phyloP scores from a whole-genome alignment of 306 rosid genomes.

The Inga oerstediana region DNA sequence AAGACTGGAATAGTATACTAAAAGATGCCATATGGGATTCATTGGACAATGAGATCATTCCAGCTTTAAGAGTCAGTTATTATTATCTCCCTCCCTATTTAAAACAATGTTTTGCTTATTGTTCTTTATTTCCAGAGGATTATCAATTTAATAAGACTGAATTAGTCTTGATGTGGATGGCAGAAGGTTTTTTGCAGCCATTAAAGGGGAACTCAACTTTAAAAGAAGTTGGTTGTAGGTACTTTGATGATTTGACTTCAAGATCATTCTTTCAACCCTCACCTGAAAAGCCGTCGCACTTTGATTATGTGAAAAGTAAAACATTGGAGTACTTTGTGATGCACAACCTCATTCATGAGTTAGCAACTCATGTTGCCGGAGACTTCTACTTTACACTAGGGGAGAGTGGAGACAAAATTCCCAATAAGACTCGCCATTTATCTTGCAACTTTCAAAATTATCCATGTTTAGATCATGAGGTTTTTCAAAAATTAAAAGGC shows the following conservation, averaged over 20 bases:
- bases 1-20: conserved; percentile 3
- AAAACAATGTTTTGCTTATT: conserved; percentile 25
- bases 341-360: neutral
- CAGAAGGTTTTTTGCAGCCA: neutral
- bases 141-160: neutral
- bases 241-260: neutral
- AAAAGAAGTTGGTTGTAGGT: neutral
- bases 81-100: neutral
- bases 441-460: conserved; percentile 4
- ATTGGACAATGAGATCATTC: neutral
- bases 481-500: neutral
- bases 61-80: conserved; percentile 11
- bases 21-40: neutral
- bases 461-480: neutral
- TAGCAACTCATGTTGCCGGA: neutral
- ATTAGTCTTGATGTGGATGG: conserved; percentile 9
- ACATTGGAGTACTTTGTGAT: neutral
- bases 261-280: neutral
- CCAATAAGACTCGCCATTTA: neutral
- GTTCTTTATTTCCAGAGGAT: conserved; percentile 1
- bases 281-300: too few species aligned
- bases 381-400: neutral
- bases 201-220: neutral
- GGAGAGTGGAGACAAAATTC: neutral
- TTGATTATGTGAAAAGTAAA: too few species aligned